A percentile compares a stretch with the other conserved stretches of the same genome.
Evolutionary conservation across 129 eudicot genomes (phyloP).

Genomic region (Flaveria linearis): DNA sequence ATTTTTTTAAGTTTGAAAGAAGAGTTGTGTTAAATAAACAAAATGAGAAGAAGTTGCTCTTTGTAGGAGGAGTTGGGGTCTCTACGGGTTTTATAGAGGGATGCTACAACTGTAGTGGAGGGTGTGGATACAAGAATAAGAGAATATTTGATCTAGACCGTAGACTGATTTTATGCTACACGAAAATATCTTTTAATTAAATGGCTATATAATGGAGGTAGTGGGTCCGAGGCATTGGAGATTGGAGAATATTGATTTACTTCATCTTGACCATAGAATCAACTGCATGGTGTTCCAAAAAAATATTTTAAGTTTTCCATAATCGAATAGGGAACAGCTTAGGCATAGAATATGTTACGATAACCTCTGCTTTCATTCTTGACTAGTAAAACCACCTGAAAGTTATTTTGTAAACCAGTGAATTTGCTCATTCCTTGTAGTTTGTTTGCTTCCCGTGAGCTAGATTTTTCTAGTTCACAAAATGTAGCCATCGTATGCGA

Average conservation of each 20-base stretch:
- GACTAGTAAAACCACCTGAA: conserved; percentile 11
- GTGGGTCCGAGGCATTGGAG: too few species aligned
- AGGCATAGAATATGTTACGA: conserved; percentile 24
- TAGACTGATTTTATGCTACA: neutral
- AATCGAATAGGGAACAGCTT: conserved; percentile 15
- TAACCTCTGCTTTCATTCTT: conserved; percentile 23
- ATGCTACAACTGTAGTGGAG: neutral
- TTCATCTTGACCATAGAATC: too few species aligned
- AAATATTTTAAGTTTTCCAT: neutral
- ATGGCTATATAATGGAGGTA: neutral
- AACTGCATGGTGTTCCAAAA: too few species aligned
- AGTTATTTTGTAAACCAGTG: conserved; percentile 13
- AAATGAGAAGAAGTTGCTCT: neutral
- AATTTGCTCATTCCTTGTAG: conserved; percentile 10
- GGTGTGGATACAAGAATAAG: conserved; percentile 1
- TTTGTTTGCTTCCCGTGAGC: neutral
- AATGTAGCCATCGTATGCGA: too few species aligned
- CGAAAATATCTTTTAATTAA: neutral
- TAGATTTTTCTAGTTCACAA: too few species aligned
- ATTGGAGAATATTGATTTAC: neutral
- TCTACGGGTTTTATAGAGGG: conserved; percentile 16
- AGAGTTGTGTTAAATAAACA: neutral
- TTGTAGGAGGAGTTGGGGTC: conserved; percentile 9
- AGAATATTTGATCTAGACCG: conserved; percentile 13
- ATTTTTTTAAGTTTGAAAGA: neutral